A percentile compares a stretch with the other conserved stretches of the same genome.
Evolutionary conservation across 148 eudicot genomes (phyloP).

Genomic region (Vaccinium macrocarpon): DNA sequence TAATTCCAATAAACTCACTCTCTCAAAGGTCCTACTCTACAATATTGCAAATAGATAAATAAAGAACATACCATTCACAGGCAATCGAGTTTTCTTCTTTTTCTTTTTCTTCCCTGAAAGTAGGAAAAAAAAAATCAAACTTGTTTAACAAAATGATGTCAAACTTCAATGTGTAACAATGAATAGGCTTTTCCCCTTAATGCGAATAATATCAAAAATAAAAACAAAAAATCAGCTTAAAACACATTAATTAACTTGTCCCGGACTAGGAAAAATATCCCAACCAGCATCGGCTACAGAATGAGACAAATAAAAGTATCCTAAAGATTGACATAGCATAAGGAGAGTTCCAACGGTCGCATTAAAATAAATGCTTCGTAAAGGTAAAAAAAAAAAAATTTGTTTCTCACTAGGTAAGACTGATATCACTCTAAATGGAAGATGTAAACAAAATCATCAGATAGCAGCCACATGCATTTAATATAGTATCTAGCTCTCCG

Average conservation of each 20-base stretch:
- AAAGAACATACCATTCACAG: constrained; percentile 43
- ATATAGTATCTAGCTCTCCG: too few relatives aligned
- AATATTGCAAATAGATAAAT: neutral
- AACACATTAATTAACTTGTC: neutral
- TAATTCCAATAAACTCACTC: neutral
- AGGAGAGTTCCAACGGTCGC: too few relatives aligned
- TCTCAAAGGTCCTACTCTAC: neutral
- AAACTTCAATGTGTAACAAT: neutral
- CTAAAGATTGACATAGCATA: neutral
- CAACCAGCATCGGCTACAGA: neutral
- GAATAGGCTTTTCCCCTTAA: neutral
- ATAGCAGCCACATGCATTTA: too few relatives aligned
- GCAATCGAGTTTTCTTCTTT: constrained; percentile 65
- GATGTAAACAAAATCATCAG: too few relatives aligned
- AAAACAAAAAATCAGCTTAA: neutral
- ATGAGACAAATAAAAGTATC: neutral
- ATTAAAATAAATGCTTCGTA: too few relatives aligned
- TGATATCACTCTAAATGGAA: too few relatives aligned
- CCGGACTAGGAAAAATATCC: neutral
- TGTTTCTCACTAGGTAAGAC: too few relatives aligned
- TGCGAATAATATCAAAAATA: neutral
- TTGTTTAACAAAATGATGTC: constrained; percentile 5
- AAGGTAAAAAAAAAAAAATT: too few relatives aligned
- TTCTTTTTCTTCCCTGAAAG: constrained; percentile 71
- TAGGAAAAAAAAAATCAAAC: neutral